Conservation (phyloP, 345 rosid species). For the Rhizophora apiculata region DNA sequence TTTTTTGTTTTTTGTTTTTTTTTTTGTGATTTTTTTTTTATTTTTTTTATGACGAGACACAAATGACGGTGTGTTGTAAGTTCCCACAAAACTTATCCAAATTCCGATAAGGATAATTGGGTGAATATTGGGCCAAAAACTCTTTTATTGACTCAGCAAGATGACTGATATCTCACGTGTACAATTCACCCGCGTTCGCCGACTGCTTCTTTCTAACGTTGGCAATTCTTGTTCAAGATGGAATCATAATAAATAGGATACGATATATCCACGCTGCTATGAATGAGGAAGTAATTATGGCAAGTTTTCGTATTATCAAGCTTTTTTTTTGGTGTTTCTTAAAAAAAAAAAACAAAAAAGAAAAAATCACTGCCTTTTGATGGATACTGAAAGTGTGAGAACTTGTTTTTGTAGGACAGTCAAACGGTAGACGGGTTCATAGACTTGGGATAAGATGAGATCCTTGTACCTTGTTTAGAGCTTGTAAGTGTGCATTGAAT, state of each 20-base stretch:
- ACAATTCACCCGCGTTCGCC: background rate
- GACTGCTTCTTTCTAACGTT: background rate
- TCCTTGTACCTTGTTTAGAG: background rate
- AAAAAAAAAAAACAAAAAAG: background rate
- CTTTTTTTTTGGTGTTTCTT: too few species aligned
- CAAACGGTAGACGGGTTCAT: background rate
- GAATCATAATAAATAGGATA: too few species aligned
- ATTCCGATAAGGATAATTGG: slow-evolving; percentile 27
- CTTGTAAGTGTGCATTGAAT: too few species aligned
- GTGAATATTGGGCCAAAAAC: background rate
- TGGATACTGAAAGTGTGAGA: background rate
- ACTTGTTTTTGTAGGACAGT: slow-evolving; percentile 13
- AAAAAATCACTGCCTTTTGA: background rate
- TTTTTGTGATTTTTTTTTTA: background rate
- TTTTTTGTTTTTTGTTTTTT: too few species aligned
- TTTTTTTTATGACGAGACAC: background rate
- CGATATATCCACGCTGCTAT: too few species aligned
- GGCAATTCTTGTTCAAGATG: background rate
- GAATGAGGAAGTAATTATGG: too few species aligned
- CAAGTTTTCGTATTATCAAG: too few species aligned
- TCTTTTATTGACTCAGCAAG: slow-evolving; percentile 12
- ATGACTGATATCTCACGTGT: slow-evolving; percentile 29
- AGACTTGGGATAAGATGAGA: slow-evolving; percentile 10
- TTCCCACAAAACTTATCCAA: slow-evolving; percentile 33
- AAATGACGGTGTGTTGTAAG: background rate